Evolutionary conservation across 164 flowering plant genomes (phyloP), one percentile per base, ranked within the genome.

Genomic region (Vitis rupestris): DNA sequence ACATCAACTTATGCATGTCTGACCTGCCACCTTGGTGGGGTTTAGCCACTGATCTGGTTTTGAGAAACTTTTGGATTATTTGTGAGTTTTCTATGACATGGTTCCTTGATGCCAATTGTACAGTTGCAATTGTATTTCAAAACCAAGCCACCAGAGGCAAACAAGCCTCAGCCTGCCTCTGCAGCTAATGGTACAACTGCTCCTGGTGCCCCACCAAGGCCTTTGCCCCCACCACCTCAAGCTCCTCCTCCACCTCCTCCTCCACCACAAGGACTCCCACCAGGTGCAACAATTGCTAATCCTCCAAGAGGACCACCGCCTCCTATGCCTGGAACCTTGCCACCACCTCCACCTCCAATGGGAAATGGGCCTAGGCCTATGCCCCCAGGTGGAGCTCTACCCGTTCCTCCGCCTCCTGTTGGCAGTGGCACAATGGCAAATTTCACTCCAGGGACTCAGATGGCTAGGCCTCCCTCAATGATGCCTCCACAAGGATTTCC

Each of bases 81-180:
- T 65, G 47, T 31, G 60, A 37, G 3, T 44, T 63, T 27, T 66
- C 12, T 37, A 23, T 71, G 27, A 27, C 52, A 14, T 50, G 48
- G 27, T 8, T 61, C 64, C 11, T 23, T 23, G 74, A 16, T 66
- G 64, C 14, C 6, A 37, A 53, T 44, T 68, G 8, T 81, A 59
- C 96, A 91, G 99, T 70, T 93, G 90, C 99, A 93, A 65, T 72
- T 96, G 59, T 96, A 96, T 75, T 96, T 96, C 83, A 96, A 96
- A 74, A 16, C 75, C 30, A 96, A 96, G 80, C 97, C 97, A 68
- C 89, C 87, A 10, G 99, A 96, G 73, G 61, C 88, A 11, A 93
- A 80, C 79, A 93, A 88, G 69, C 91, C 94, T 53, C 97, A 66
- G 67, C 69, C 92, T 58, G 67, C 85, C 15, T 80, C 92, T 65